phyloP scores from a whole-genome alignment of 1,284 basidiomycete genomes.

The Malassezia obtusa region DNA sequence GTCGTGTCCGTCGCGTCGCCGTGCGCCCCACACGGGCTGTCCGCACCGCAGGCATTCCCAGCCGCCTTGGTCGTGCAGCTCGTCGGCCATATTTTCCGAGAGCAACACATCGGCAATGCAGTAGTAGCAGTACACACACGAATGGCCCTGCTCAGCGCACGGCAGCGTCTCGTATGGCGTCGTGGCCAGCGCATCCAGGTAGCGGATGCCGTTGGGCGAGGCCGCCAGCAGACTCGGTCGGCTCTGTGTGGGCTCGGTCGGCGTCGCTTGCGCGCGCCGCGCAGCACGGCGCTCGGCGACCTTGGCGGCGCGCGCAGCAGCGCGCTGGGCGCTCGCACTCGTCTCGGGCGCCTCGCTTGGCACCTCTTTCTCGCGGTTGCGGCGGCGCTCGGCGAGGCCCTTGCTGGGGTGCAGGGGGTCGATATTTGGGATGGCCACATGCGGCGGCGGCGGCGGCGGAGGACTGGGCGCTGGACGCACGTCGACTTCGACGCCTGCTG shows the following conservation, averaged over 20 bases:
- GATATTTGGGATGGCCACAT: slow-evolving; percentile 6
- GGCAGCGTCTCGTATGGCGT: slow-evolving; percentile 40
- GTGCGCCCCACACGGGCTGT: slow-evolving; percentile 5
- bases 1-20: background rate
- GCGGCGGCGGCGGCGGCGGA: slow-evolving; percentile 1
- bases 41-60: slow-evolving; percentile 45
- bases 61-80: slow-evolving; percentile 26
- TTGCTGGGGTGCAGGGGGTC: slow-evolving; percentile 29
- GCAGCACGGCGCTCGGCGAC: slow-evolving; percentile 4
- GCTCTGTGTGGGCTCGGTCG: background rate
- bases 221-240: slow-evolving; percentile 17
- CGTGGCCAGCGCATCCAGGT: slow-evolving; percentile 32
- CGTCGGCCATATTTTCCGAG: slow-evolving; percentile 39
- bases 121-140: slow-evolving; percentile 40
- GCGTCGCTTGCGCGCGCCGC: background rate
- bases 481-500: slow-evolving; percentile 22
- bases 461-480: background rate
- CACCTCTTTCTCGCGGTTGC: background rate
- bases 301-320: background rate
- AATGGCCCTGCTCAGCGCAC: slow-evolving; percentile 21
- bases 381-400: background rate
- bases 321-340: background rate
- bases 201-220: slow-evolving; percentile 31
- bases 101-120: slow-evolving; percentile 39
- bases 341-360: background rate